These are phyloP conservation scores for Lentinula lateritia DNA, from an alignment of 768 basidiomycete species.

Conservation along the genomic window DNA sequence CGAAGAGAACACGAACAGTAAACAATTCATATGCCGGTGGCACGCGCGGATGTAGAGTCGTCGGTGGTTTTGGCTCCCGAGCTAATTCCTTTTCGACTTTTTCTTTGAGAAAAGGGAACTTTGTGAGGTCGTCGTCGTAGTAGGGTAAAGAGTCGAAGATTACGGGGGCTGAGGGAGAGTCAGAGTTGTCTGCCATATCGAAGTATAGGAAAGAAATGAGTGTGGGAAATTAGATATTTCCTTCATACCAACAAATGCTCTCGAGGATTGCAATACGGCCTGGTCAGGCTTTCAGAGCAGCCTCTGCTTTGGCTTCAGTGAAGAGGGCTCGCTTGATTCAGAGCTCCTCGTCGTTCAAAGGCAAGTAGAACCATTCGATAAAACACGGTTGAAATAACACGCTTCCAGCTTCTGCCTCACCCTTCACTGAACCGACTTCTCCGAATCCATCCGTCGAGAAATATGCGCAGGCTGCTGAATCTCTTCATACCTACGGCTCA, in stretches of 20 bases:
- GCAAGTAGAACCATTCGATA: constrained; percentile 22
- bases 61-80: constrained; percentile 57
- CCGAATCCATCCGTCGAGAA: constrained; percentile 76
- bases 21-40: constrained; percentile 65
- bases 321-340: constrained; percentile 35
- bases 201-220: background rate
- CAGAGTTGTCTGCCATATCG: constrained; percentile 17
- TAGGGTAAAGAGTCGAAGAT: constrained; percentile 89
- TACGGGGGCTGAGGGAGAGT: constrained; percentile 16
- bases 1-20: constrained; percentile 44
- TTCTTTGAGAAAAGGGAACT: constrained; percentile 61
- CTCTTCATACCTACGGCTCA: constrained; percentile 87
- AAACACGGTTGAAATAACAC: background rate
- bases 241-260: constrained; percentile 27
- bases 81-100: constrained; percentile 76
- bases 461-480: constrained; percentile 68
- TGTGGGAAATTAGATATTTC: constrained; percentile 17
- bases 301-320: constrained; percentile 23
- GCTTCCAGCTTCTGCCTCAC: constrained; percentile 55
- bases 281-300: constrained; percentile 35
- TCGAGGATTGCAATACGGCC: constrained; percentile 39
- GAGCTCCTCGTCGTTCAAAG: constrained; percentile 41
- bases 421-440: constrained; percentile 87
- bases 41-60: constrained; percentile 62
- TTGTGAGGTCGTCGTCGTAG: constrained; percentile 89